Conservation (phyloP, 2,329 filamentous ascomycete species). For the Colletotrichum theobromicola region DNA sequence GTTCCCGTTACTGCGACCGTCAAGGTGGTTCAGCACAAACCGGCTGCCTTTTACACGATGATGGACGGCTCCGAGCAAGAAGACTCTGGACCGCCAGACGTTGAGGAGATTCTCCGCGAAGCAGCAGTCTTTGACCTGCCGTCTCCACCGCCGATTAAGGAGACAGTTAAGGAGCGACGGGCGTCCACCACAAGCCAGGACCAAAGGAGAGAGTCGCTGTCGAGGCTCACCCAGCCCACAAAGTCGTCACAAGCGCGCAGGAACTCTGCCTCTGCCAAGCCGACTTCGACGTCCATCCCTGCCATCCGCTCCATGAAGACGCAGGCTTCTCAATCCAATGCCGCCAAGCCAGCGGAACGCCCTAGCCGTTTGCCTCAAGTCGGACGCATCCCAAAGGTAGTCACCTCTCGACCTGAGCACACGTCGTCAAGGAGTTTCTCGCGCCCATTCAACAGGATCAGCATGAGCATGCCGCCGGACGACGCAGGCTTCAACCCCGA, state of each 20-base stretch:
- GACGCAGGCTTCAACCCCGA: constrained; percentile 32
- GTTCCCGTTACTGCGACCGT: constrained; percentile 51
- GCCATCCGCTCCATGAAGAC: constrained; percentile 19
- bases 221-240: constrained; percentile 8
- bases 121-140: constrained; percentile 42
- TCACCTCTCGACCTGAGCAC: constrained; percentile 70
- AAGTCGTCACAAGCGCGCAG: constrained; percentile 18
- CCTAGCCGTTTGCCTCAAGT: constrained; percentile 79
- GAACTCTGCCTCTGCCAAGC: constrained; percentile 10
- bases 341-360: constrained; percentile 26
- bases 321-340: neutral
- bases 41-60: constrained; percentile 65
- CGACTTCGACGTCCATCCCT: constrained; percentile 11
- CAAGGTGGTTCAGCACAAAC: constrained; percentile 54
- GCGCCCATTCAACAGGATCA: constrained; percentile 72
- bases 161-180: constrained; percentile 5
- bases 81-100: constrained; percentile 44
- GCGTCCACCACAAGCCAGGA: constrained; percentile 12
- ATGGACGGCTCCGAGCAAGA: constrained; percentile 64
- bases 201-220: constrained; percentile 10
- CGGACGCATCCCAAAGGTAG: constrained; percentile 83
- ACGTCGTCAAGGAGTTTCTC: constrained; percentile 84
- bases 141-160: neutral
- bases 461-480: constrained; percentile 43
- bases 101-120: constrained; percentile 54